Evolutionary conservation across 2,329 filamentous ascomycete species (phyloP), one percentile per base, ranked within the genome.

Genomic region (Massarina eburnea): DNA sequence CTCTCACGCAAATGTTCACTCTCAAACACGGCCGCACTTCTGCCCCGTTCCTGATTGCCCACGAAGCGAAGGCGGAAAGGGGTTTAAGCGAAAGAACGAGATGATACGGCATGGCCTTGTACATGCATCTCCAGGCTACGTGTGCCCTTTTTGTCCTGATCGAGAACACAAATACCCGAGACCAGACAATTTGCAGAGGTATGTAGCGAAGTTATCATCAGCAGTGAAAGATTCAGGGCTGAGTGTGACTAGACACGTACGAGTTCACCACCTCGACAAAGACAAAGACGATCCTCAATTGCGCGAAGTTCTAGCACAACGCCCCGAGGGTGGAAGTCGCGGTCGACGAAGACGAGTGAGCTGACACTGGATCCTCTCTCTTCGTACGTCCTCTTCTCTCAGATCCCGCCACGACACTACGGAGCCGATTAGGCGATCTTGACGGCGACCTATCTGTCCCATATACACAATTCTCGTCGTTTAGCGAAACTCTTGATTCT

Each of bases 121-220:
- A 3, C 94, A 99, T 64, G 86, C 91, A 55, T 95, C 90, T 7
- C 94, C 94, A 1, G 92, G 92, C 49, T 99, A 97, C 62, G 85
- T 96, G 22, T 99, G 94, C 68, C 94, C 94, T 0, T 97, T 96
- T 66, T 99, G 94, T 68, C 88, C 90, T 1, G 91, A 96, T 62
- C 81, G 91, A 55, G 91, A 96, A 67, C 92, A 96, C 70, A 91
- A 88, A 66, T 97, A 97, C 68, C 94, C 94, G 4, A 80, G 94
- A 57, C 94, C 94, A 26, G 94, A 99, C 69, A 97, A 97, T 76
- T 75, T 99, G 45, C 92, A 96, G 75, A 84, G 92, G 89, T 95
- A 77, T 55, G 80, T 67, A n/a, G 3, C 15, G 24, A 7, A 26
- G 24, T 12, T 7, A 26, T 7, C 24, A n/a, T n/a, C n/a, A n/a